Evolutionary conservation across 2,329 filamentous ascomycete species (phyloP), one percentile per base, ranked within the genome.

Genomic region (Tolypocladium inflatum): DNA sequence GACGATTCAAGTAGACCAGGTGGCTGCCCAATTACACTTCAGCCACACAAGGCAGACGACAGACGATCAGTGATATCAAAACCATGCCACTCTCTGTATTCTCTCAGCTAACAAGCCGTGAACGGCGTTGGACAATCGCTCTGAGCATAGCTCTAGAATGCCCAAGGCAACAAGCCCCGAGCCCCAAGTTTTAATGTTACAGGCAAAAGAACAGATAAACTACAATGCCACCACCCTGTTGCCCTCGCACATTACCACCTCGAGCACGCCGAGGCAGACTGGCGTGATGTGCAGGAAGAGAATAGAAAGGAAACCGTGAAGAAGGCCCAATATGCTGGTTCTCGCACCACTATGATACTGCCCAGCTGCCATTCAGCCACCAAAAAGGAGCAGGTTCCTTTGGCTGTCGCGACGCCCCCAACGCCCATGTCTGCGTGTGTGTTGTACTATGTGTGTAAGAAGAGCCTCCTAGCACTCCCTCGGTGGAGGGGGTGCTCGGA

Each of bases 371-470:
- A 19, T 30, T 19, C 52, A 13, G 52, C 37, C 52, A 23, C 37
- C 21, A 38, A 54, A 54, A 42, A 57, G 26, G 39, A n/a, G 33
- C 61, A 45, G 43, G 55, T 55, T 56, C 53, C 52, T 43, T 52
- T 57, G 57, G 57, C 54, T 53, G 60, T 60, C 59, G 60, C 43
- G 56, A 61, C 60, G 57, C 60, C 60, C n/a, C 60, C 59, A 62
- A 62, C 60, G 59, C 45, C 60, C 60, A 38, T 52, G 15, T 54
- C 26, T 30, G 26, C 26, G 52, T 54, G 52, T 41, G 52, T 42
- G 26, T 33, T 42, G 52, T 42, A 42, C 52, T 54, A 41, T 37
- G 37, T 54, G 19, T 41, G 30, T 51, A 26, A 54, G 23, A 38
- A 56, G 55, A 50, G 45, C 45, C 23, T 50, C 8, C n/a, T 19